These are phyloP conservation scores for Neoarthrinium moseri DNA, from an alignment of 2,329 filamentous ascomycete genomes.

Conservation along the genomic window DNA sequence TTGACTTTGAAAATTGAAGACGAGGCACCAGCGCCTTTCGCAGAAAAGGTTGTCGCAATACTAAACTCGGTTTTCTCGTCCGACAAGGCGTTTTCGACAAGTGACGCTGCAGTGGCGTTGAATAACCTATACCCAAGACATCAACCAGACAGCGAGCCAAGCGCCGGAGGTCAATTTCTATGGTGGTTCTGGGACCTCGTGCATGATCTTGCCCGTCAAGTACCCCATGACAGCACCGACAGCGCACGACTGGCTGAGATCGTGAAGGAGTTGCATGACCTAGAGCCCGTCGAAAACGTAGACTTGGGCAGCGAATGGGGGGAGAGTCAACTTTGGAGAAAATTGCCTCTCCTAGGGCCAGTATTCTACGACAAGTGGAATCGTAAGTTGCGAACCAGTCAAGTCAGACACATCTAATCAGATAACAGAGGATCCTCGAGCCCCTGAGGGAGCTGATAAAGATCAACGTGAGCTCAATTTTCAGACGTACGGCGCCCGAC, in stretches of 20 bases:
- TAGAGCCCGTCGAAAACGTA: not conserved
- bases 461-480: not conserved
- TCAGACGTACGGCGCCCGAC: constrained; percentile 1
- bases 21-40: no score
- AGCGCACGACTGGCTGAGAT: not conserved
- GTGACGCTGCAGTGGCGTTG: not conserved
- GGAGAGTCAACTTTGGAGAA: not conserved
- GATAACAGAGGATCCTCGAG: not conserved
- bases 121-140: not conserved
- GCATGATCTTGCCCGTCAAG: constrained; percentile 17
- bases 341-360: not conserved
- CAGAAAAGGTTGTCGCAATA: not conserved
- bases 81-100: not conserved
- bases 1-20: no score
- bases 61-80: not conserved
- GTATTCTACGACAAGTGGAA: not conserved
- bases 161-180: no score
- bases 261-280: not conserved
- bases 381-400: not conserved
- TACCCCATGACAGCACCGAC: constrained; percentile 14
- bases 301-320: not conserved
- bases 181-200: constrained; percentile 23
- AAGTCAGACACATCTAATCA: not conserved
- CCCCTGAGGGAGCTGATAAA: not conserved
- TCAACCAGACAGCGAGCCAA: not conserved